Conservation (phyloP, 2,329 filamentous ascomycete species). For the Drechslerella stenobrocha region DNA sequence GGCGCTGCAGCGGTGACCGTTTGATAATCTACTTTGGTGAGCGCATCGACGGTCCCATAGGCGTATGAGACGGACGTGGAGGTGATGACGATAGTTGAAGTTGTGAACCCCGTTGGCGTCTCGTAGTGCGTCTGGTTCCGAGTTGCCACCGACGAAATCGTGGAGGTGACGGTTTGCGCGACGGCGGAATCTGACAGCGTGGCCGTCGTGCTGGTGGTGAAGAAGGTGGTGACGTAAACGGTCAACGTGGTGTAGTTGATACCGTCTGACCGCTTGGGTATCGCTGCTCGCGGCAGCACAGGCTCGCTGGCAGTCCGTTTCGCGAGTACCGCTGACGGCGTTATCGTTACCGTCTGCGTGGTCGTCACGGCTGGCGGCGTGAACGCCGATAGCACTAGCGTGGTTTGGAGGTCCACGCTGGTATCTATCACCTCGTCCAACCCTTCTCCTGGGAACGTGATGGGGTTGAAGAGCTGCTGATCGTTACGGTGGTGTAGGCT, state of each 20-base stretch:
- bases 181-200: conserved; percentile 22
- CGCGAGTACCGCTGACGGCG: neutral
- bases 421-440: conserved; percentile 24
- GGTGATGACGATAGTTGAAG: conserved; percentile 17
- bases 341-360: conserved; percentile 21
- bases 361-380: conserved; percentile 31
- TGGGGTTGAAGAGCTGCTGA: conserved; percentile 20
- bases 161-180: conserved; percentile 20
- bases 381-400: conserved; percentile 28
- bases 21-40: conserved; percentile 17
- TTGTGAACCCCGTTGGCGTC: conserved; percentile 35
- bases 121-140: conserved; percentile 43
- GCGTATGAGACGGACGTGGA: conserved; percentile 27
- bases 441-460: conserved; percentile 35
- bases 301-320: neutral
- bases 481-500: conserved; percentile 20
- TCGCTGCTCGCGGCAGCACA: conserved; percentile 14
- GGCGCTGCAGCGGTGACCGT: conserved; percentile 8
- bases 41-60: conserved; percentile 31
- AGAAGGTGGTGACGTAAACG: conserved; percentile 31
- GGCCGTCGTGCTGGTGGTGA: conserved; percentile 24
- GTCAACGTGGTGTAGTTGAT: conserved; percentile 41
- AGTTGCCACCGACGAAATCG: conserved; percentile 26
- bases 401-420: neutral
- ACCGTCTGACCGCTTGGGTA: conserved; percentile 19